Evolutionary conservation across 768 basidiomycete species (phyloP), one percentile per base, ranked within the genome.

Genomic region (Roridomyces roridus): DNA sequence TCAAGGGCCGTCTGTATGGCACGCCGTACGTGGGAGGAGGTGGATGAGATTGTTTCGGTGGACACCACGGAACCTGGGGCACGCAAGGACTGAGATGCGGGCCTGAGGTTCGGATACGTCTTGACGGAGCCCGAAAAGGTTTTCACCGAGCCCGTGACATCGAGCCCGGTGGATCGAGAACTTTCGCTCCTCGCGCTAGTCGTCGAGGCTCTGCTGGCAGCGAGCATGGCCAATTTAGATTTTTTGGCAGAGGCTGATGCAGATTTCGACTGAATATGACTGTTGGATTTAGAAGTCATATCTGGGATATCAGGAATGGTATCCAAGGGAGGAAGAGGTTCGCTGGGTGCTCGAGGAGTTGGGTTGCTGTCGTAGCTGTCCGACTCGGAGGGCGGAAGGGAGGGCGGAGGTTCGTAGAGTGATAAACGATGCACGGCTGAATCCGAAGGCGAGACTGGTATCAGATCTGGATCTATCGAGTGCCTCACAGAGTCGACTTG

Each of bases 21-120:
- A 51, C 83, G 79, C 52, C 81, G 79, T 36, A 90, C 83, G 56
- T 85, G 76, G 34, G 84, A 83, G 21, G 86, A 83, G 56, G 81
- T 82, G 12, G 85, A 83, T 1, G 86, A 81, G 3, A 71, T 63
- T 44, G 72, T 51, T 62, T 69, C 44, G 54, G 61, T 29, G 41
- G 77, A 72, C 1, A 63, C 67, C 29, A 69, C 60, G n/a, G 77
- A 73, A 59, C 72, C 78, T 17, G 73, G 68, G 11, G 75, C 72
- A 28, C 68, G 65, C 21, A 75, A 66, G 15, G 89, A 91, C 45
- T 82, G 78, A 3, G 84, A 68, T 24, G 86, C 80, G n/a, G 89
- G 91, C 17, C 90, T 85, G 57, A 91, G 77, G 17, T 67, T 79
- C 21, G 89, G 87, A 66, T 87, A 92, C 1, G 91, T 91, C 63